Evolutionary conservation across 257 asterid genomes (phyloP).

Genomic region (Gynochthodes officinalis): DNA sequence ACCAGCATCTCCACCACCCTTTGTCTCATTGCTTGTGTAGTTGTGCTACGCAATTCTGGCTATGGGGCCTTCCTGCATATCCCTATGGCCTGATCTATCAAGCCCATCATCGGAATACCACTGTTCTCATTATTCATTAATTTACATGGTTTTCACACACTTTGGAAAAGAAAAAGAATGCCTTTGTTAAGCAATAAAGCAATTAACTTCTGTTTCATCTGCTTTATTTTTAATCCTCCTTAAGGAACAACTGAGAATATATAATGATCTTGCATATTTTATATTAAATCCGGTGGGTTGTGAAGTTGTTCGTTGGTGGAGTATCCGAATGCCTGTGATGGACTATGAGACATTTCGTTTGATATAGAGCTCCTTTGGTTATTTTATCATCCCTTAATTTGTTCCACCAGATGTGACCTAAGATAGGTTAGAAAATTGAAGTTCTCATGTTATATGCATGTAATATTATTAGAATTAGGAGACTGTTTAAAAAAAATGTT

Average conservation of each 20-base stretch:
- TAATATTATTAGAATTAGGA: too few relatives aligned
- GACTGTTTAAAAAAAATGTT: too few relatives aligned
- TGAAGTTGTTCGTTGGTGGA: constrained; percentile 10
- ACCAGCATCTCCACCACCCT: constrained; percentile 26
- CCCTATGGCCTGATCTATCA: constrained; percentile 16
- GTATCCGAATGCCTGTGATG: constrained; percentile 20
- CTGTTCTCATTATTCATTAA: not conserved
- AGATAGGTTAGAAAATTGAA: not conserved
- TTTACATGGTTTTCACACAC: not conserved
- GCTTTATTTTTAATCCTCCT: not conserved
- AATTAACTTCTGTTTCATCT: not conserved
- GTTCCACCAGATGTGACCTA: too few relatives aligned
- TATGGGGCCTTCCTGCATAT: constrained; percentile 23
- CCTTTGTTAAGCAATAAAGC: not conserved
- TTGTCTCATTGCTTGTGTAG: constrained; percentile 21
- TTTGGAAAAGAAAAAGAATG: not conserved
- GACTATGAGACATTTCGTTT: constrained; percentile 11
- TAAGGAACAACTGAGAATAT: not conserved
- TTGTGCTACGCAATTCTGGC: constrained; percentile 15
- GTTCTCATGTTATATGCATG: too few relatives aligned
- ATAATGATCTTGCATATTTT: not conserved
- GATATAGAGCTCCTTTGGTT: too few relatives aligned
- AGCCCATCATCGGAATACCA: constrained; percentile 10
- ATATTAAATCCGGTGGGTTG: constrained; percentile 7
- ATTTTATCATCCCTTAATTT: constrained; percentile 18